Evolutionary conservation across 202 grass and related monocot genomes (phyloP), one percentile per base, ranked within the genome.

Genomic region (Elaeis oleifera): DNA sequence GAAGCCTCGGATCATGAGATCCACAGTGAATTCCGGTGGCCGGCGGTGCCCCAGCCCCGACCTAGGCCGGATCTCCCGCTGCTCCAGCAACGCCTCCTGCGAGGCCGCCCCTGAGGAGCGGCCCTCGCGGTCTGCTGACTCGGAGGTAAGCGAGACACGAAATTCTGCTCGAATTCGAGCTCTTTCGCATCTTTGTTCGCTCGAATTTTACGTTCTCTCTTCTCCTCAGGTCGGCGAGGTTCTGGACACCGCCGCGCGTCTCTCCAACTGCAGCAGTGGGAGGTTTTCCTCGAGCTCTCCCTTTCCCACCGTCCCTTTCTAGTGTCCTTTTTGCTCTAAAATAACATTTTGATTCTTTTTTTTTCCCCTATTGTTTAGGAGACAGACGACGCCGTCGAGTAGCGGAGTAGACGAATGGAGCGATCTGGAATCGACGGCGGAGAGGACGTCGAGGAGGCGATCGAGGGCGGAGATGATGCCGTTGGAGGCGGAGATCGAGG

Each of bases 401-500:
- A 20, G 4, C 16, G 24, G 4, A 16, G 25, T 3, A 29, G 8
- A 7, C 18, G 51, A 64, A 64, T 16, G 3, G 15, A 3, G 15
- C 4, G 16, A 50, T 20, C 49, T 61, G 32, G 19, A 49, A 64
- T 48, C 71, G 16, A 57, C 52, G 15, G 5, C 18, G 11, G 2
- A 3, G 1, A 1, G 21, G 16, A 21, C n/a, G 16, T 55, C 51
- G 19, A 51, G 5, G 19, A 16, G n/a, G 65, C 53, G 16, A 44
- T 11, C 36, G 64, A 22, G 1, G 51, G 5, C 51, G 51, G 32
- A 11, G 18, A 13, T 51, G 25, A 3, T 3, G 4, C 65, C 55
- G 5, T 4, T n/a, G 5, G 24, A 74, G 22, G 49, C 53, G 0
- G 85, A 89, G 70, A 72, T 89, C 11, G 85, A 89, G 57, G 74